These are phyloP conservation scores for Colletotrichum australisinense DNA, from an alignment of 2,329 filamentous ascomycete genomes.

Conservation along the genomic window DNA sequence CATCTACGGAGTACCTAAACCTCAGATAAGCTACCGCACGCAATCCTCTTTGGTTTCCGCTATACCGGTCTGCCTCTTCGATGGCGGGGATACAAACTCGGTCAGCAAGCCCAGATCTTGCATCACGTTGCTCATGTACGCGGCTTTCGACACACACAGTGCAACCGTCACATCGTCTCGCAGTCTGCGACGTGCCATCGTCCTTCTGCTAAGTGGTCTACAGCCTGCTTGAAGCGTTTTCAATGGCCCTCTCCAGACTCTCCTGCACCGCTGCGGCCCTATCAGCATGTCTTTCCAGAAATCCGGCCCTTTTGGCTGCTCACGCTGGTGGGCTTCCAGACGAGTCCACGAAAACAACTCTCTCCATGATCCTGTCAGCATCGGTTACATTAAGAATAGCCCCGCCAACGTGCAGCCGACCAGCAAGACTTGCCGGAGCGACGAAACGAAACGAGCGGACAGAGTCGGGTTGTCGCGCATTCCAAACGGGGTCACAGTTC, in stretches of 20 bases:
- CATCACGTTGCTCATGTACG: constrained; percentile 1
- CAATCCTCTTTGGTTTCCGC: constrained; percentile 8
- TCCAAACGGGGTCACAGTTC: constrained; percentile 17
- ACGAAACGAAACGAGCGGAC: constrained; percentile 35
- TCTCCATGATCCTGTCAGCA: constrained; percentile 6
- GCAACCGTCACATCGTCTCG: constrained; percentile 25
- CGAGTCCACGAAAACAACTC: neutral
- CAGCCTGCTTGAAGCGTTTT: constrained; percentile 7
- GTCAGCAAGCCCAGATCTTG: neutral
- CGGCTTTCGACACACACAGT: constrained; percentile 11
- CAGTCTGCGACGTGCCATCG: constrained; percentile 20
- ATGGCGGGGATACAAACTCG: neutral
- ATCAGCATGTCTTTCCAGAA: neutral
- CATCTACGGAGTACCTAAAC: neutral
- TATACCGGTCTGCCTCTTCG: neutral
- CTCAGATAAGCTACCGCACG: constrained; percentile 7
- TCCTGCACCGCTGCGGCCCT: neutral
- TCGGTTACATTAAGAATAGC: neutral
- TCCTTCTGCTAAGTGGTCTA: neutral
- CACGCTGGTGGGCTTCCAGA: neutral
- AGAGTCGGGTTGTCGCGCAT: constrained; percentile 19
- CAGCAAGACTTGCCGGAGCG: constrained; percentile 11
- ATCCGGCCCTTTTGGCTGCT: neutral
- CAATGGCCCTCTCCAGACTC: neutral
- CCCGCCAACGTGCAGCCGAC: constrained; percentile 18